Conservation (phyloP, 495 filamentous ascomycete species). For the Massariosphaeria phaeospora region DNA sequence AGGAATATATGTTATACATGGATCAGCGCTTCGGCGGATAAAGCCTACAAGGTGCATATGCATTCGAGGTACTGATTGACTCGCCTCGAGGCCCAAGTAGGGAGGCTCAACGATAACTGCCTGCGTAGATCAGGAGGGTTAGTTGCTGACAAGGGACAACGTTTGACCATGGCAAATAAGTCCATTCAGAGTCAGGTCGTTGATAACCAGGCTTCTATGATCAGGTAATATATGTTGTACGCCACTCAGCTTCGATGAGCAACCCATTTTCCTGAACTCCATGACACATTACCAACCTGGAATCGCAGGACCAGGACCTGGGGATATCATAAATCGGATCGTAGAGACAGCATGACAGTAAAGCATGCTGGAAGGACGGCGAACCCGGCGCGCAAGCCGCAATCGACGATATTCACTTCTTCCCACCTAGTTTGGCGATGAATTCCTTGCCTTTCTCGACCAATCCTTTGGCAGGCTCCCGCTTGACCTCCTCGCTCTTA, state of each 20-base stretch:
- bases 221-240: not conserved
- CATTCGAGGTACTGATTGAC: no score
- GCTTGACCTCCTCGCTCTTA: slow-evolving; percentile 19
- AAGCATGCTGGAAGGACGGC: not conserved
- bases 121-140: no score
- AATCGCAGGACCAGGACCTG: slow-evolving; percentile 2
- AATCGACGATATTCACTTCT: slow-evolving; percentile 12
- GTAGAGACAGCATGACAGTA: not conserved
- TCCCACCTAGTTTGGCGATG: slow-evolving; percentile 25
- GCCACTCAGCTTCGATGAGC: no score
- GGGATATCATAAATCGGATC: slow-evolving; percentile 8
- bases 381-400: no score
- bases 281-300: not conserved
- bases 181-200: not conserved
- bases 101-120: no score
- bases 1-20: no score
- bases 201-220: not conserved
- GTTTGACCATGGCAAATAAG: no score
- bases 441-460: slow-evolving; percentile 40
- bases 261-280: not conserved
- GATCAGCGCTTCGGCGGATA: no score
- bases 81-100: no score
- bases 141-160: no score
- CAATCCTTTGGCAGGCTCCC: slow-evolving; percentile 33
- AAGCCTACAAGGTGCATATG: no score